Conservation (phyloP, 2,329 filamentous ascomycete genomes). For the Aspergillus pseudoterreus region DNA sequence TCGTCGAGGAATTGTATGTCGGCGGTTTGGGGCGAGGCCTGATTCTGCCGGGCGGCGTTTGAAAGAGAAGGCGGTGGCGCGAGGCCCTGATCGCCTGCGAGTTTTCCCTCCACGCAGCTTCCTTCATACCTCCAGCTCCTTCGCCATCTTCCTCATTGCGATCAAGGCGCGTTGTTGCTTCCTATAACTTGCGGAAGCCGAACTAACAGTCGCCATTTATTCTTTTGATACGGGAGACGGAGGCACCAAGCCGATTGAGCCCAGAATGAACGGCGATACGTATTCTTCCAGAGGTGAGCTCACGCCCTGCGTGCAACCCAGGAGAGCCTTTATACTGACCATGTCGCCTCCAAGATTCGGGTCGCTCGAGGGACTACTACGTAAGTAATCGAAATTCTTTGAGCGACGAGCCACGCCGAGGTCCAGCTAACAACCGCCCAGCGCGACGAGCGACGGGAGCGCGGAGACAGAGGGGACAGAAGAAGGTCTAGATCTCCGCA, state of each 20-base stretch:
- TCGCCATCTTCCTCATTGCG: conserved; percentile 1
- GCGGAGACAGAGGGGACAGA: conserved; percentile 54
- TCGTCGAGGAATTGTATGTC: too few species aligned
- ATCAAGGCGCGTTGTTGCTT: conserved; percentile 1
- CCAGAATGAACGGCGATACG: conserved; percentile 78
- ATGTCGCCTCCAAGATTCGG: conserved; percentile 40
- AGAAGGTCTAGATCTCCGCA: conserved; percentile 85
- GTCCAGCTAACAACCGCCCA: conserved; percentile 10
- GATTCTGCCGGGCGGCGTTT: conserved; percentile 21
- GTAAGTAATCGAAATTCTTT: conserved; percentile 34
- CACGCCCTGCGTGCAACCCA: neutral
- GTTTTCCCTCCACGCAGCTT: conserved; percentile 29
- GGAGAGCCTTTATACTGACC: conserved; percentile 24
- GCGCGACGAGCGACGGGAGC: conserved; percentile 47
- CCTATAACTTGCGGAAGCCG: neutral
- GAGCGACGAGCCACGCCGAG: neutral
- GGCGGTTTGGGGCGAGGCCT: too few species aligned
- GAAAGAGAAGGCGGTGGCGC: conserved; percentile 25
- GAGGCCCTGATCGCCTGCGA: conserved; percentile 22
- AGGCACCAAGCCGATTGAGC: conserved; percentile 19
- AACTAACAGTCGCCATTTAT: neutral
- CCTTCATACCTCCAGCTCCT: conserved; percentile 4
- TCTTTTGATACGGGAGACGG: conserved; percentile 3
- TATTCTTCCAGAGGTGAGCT: conserved; percentile 72
- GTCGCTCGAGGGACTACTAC: conserved; percentile 52